A percentile compares a stretch with the other conserved stretches of the same genome.
Conservation (phyloP, 139 green algal genomes). For the Pleodorina starrii region DNA sequence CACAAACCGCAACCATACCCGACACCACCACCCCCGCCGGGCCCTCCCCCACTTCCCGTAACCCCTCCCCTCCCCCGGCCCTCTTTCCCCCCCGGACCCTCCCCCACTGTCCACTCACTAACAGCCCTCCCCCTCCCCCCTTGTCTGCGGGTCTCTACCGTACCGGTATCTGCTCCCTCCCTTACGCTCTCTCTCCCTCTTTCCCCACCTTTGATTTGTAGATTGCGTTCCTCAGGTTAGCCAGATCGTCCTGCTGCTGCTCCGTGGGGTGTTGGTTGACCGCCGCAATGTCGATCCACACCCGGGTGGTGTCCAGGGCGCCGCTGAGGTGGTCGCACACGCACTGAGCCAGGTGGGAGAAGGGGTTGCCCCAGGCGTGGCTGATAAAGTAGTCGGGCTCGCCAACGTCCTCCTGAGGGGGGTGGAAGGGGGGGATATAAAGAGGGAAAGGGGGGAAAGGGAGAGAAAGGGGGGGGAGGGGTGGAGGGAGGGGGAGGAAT, state of each 20-base stretch:
- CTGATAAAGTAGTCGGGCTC: slow-evolving; percentile 49
- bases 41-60: too few relatives aligned
- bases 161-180: too few relatives aligned
- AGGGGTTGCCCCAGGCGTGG: slow-evolving; percentile 47
- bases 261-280: slow-evolving; percentile 45
- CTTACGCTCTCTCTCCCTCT: too few relatives aligned
- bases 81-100: too few relatives aligned
- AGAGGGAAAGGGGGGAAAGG: too few relatives aligned
- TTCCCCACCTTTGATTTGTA: slow-evolving; percentile 42
- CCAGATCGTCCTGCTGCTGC: slow-evolving; percentile 50
- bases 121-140: too few relatives aligned
- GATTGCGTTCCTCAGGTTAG: slow-evolving; percentile 48
- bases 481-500: neutral
- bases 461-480: neutral
- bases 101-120: too few relatives aligned
- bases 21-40: too few relatives aligned
- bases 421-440: neutral
- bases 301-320: slow-evolving; percentile 29
- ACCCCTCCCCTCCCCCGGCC: too few relatives aligned
- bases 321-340: slow-evolving; percentile 45
- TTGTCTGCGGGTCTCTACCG: too few relatives aligned
- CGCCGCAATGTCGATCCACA: slow-evolving; percentile 44
- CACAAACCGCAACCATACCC: too few relatives aligned
- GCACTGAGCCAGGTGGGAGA: slow-evolving; percentile 42
- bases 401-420: slow-evolving; percentile 40